These are phyloP conservation scores for Cladosporium velox DNA, from an alignment of 2,329 filamentous ascomycete genomes.

Conservation along the genomic window DNA sequence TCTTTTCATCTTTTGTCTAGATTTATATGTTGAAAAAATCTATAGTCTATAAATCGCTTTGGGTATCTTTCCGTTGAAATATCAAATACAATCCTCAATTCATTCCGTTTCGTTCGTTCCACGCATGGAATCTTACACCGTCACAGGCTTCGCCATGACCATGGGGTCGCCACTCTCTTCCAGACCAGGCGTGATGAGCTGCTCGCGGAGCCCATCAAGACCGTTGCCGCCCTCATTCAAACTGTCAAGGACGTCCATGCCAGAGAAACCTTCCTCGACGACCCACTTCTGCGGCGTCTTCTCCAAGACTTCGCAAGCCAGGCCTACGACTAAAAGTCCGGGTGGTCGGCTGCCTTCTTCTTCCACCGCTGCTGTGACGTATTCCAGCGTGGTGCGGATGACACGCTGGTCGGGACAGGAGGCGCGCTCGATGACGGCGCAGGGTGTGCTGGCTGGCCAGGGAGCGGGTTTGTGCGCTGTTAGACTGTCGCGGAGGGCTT, in stretches of 20 bases:
- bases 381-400: constrained; percentile 79
- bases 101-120: neutral
- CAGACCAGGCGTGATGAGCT: constrained; percentile 31
- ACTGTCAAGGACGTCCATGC: constrained; percentile 59
- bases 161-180: constrained; percentile 25
- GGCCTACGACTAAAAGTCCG: constrained; percentile 81
- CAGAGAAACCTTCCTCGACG: constrained; percentile 84
- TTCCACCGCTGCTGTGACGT: constrained; percentile 81
- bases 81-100: neutral
- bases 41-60: constrained; percentile 8
- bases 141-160: constrained; percentile 14
- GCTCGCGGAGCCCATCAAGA: constrained; percentile 35
- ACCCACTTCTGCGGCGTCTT: constrained; percentile 68
- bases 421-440: constrained; percentile 89
- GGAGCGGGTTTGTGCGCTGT: constrained; percentile 45
- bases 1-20: neutral
- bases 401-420: constrained; percentile 94
- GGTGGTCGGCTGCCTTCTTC: constrained; percentile 87
- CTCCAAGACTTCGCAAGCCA: constrained; percentile 77
- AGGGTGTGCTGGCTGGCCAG: constrained; percentile 71
- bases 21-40: constrained; percentile 16
- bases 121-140: neutral
- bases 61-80: constrained; percentile 19
- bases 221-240: constrained; percentile 34
- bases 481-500: constrained; percentile 71